Evolutionary conservation across 1,139 yeast genomes (phyloP).

Genomic region (Zygosaccharomyces sapae): DNA sequence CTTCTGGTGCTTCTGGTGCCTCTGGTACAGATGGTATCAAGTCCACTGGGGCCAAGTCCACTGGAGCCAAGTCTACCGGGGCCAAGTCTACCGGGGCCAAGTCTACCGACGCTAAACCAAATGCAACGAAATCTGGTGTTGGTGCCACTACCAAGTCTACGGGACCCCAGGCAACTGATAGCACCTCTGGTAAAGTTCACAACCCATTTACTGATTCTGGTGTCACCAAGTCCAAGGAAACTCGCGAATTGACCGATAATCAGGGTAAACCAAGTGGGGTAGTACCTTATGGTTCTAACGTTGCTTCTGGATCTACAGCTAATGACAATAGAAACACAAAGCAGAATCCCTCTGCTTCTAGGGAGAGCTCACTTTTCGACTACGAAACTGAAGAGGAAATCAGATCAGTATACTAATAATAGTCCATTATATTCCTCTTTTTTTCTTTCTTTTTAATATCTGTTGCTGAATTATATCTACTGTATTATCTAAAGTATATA

Average conservation of each 20-base stretch:
- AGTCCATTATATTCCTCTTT: not conserved
- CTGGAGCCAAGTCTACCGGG: not conserved
- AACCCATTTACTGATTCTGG: not conserved
- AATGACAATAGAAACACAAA: not conserved
- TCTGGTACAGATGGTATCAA: not conserved
- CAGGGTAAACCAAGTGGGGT: not conserved
- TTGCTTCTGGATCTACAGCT: not conserved
- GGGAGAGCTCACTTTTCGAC: constrained; percentile 26
- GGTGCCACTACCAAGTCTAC: not conserved
- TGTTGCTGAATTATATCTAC: not conserved
- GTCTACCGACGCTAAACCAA: not conserved
- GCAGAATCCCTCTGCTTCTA: constrained; percentile 1
- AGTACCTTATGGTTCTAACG: not conserved
- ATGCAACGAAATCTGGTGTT: no score
- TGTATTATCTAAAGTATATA: constrained; percentile 5
- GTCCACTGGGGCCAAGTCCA: not conserved
- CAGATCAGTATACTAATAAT: constrained; percentile 10
- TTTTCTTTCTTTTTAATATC: not conserved
- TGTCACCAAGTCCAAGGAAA: not conserved
- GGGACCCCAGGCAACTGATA: not conserved
- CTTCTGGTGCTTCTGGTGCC: not conserved
- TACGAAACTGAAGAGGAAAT: constrained; percentile 32
- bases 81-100: not conserved
- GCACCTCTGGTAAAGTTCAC: constrained; percentile 1
- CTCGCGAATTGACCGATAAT: not conserved